Evolutionary conservation across 108 stramenopile genomes (phyloP), one percentile per base, ranked within the genome.

Genomic region (Skeletonema menzelii): DNA sequence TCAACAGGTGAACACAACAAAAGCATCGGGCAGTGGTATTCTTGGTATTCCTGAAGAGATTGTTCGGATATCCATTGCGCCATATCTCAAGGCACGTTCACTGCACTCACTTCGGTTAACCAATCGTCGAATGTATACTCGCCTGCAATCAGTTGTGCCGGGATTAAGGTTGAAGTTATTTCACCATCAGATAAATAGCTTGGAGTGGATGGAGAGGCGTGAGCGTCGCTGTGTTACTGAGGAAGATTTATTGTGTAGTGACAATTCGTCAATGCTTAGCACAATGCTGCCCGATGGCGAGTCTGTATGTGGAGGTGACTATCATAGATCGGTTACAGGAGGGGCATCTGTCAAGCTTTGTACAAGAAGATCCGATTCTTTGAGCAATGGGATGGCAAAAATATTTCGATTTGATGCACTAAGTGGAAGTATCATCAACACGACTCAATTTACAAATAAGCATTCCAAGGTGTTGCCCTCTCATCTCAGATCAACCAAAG

Each of bases 121-220:
- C 49, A 88, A 82, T 77, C 79, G 63, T n/a, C 62, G 72, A 31
- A 35, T 90, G 44, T 76, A 85, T 67, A 56, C 49, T 14, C 58
- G 59, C 5, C 74, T 90, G 5, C 70, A 70, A 49, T 62, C 64
- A 4, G 82, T 89, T 8, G 89, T 92, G 24, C 95, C 95, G 0
- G 91, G 91, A 8, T 71, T 95, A 3, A 77, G 74, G 20, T 66
- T 93, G 63, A 65, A 70, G 27, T 65, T 95, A 20, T 93, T 84
- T 68, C 70, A 65, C 1, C 92, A 95, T 76, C 95, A 95, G 79
- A 71, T 91, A 28, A 71, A 76, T 10, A 86, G 86, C 27, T 67
- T 91, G 63, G 65, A 80, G 27, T 95, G 95, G 95, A 93, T 93
- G 92, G 65, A 86, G 56, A 44, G 61, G 47, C 80, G 92, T 11